Percentiles rank a stretch among this genome's conserved stretches.
Evolutionary conservation across 495 filamentous ascomycete species (phyloP).

Genomic region (Hypomontagnella submonticulosa): DNA sequence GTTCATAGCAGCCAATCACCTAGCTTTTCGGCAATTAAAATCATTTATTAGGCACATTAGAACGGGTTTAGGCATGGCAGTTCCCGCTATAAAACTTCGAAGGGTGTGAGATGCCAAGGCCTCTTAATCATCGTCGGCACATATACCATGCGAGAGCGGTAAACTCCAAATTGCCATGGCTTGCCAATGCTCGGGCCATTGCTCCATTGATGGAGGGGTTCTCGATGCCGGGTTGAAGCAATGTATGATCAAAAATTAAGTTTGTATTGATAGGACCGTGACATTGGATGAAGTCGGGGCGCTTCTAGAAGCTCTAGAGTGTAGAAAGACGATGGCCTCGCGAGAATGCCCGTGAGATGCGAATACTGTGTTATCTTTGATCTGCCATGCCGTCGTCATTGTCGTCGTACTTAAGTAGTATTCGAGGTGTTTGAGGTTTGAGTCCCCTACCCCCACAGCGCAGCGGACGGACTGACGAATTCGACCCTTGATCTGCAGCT

Average conservation of each 20-base stretch:
- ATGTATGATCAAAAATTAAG: conserved; percentile 17
- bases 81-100: conserved; percentile 29
- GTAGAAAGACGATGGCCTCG: conserved; percentile 3
- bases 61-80: conserved; percentile 38
- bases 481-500: conserved; percentile 34
- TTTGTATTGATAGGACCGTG: conserved; percentile 20
- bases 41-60: conserved; percentile 40
- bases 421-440: conserved; percentile 17
- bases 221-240: conserved; percentile 18
- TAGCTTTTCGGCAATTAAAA: conserved; percentile 32
- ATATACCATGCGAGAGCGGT: conserved; percentile 27
- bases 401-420: conserved; percentile 22
- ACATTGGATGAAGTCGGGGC: conserved; percentile 31
- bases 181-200: too few relatives aligned
- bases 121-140: conserved; percentile 31
- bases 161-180: conserved; percentile 28
- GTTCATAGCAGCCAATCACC: conserved; percentile 25
- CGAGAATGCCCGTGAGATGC: conserved; percentile 5
- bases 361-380: conserved; percentile 2
- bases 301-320: conserved; percentile 43
- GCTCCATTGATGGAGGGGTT: conserved; percentile 6
- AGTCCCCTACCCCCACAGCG: conserved; percentile 2
- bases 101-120: conserved; percentile 35
- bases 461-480: conserved; percentile 20
- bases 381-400: conserved; percentile 18